Evolutionary conservation across 1,284 basidiomycete genomes (phyloP).

Genomic region (Sporisorium scitamineum): DNA sequence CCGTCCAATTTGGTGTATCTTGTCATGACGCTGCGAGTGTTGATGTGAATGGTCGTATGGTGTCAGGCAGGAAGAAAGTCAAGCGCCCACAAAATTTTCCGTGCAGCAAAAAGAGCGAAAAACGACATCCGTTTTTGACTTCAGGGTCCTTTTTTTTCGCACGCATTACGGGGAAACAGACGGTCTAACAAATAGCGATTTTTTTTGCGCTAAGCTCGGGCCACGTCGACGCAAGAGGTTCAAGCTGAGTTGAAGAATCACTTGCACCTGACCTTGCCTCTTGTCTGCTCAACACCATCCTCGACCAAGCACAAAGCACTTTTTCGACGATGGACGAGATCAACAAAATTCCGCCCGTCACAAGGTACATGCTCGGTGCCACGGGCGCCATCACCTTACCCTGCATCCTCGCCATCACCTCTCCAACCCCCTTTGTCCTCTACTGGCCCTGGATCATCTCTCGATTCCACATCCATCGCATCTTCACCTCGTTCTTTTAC

Average conservation of each 20-base stretch:
- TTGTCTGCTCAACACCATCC: slow-evolving; percentile 4
- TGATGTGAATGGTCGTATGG: background rate
- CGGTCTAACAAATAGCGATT: slow-evolving; percentile 16
- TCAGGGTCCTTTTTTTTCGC: slow-evolving; percentile 28
- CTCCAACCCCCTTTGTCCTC: slow-evolving; percentile 76
- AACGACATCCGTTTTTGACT: slow-evolving; percentile 3
- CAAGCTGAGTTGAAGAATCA: background rate
- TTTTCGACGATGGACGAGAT: slow-evolving; percentile 42
- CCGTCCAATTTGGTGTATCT: slow-evolving; percentile 61
- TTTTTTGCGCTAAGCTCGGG: slow-evolving; percentile 23
- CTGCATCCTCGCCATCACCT: slow-evolving; percentile 75
- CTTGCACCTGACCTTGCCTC: background rate
- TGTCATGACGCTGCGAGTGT: slow-evolving; percentile 36
- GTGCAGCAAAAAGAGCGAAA: background rate
- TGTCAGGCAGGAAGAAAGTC: background rate
- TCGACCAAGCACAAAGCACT: background rate
- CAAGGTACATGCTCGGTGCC: slow-evolving; percentile 78
- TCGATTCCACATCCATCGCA: slow-evolving; percentile 78
- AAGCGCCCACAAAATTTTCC: slow-evolving; percentile 9
- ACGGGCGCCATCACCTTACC: slow-evolving; percentile 77
- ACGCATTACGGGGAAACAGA: background rate
- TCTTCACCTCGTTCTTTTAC: slow-evolving; percentile 81
- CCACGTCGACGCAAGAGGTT: slow-evolving; percentile 23
- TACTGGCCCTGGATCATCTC: slow-evolving; percentile 72
- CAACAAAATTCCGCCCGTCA: slow-evolving; percentile 84